phyloP scores from a whole-genome alignment of 495 filamentous ascomycete species.

The Penicillium antarcticum region DNA sequence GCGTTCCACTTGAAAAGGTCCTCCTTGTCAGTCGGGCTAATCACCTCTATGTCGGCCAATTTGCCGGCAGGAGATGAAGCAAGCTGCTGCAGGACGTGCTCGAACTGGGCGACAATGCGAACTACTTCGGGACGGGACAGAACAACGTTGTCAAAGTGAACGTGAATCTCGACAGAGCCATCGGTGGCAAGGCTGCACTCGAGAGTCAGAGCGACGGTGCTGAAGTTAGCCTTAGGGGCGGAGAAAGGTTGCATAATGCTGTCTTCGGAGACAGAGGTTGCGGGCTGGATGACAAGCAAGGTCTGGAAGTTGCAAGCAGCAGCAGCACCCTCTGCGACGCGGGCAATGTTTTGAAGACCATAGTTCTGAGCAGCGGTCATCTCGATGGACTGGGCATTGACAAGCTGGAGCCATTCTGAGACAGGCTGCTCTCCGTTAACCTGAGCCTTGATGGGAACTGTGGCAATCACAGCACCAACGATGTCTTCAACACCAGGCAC shows the following conservation, averaged over 20 bases:
- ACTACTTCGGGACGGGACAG: slow-evolving; percentile 2
- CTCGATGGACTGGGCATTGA: slow-evolving; percentile 44
- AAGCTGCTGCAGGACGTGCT: slow-evolving; percentile 14
- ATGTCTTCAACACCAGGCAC: slow-evolving; percentile 50
- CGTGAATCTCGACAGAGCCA: slow-evolving; percentile 1
- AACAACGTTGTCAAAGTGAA: slow-evolving; percentile 14
- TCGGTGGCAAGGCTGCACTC: slow-evolving; percentile 13
- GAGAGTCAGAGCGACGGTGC: slow-evolving; percentile 14
- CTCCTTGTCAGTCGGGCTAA: slow-evolving; percentile 11
- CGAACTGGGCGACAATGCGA: slow-evolving; percentile 18
- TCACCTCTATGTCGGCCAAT: slow-evolving; percentile 11
- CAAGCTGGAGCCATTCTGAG: slow-evolving; percentile 29
- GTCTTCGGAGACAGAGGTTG: slow-evolving; percentile 39
- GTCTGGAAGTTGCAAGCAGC: slow-evolving; percentile 53
- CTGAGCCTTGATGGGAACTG: slow-evolving; percentile 50
- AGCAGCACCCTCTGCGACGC: slow-evolving; percentile 43
- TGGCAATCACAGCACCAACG: slow-evolving; percentile 56
- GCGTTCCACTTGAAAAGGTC: slow-evolving; percentile 21
- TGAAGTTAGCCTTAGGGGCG: slow-evolving; percentile 11
- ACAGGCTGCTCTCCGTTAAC: slow-evolving; percentile 24
- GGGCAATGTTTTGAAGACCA: slow-evolving; percentile 56
- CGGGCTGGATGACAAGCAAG: slow-evolving; percentile 46
- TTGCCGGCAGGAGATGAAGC: background rate
- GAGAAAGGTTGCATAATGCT: slow-evolving; percentile 8
- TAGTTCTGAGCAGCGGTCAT: slow-evolving; percentile 54